Percentiles rank a stretch among this genome's conserved stretches.
Conservation (phyloP, 2,329 filamentous ascomycete genomes). For the Monosporascus sp. region DNA sequence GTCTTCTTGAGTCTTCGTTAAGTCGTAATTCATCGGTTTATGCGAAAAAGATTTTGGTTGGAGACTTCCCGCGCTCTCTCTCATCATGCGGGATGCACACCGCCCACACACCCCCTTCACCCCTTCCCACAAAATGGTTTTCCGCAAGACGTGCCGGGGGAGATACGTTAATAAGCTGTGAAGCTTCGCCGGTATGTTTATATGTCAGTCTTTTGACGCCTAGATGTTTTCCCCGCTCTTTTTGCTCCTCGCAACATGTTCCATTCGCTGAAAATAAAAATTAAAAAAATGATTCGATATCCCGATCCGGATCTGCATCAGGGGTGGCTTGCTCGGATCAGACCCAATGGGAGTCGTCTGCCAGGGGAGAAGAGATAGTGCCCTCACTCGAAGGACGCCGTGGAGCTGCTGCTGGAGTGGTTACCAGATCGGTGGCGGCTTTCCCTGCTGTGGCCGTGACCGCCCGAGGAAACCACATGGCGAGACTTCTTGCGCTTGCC, state of each 20-base stretch:
- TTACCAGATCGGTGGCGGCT: conserved; percentile 49
- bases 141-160: conserved; percentile 25
- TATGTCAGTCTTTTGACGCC: conserved; percentile 21
- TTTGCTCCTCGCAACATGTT: not conserved
- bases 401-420: conserved; percentile 60
- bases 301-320: not conserved
- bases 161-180: conserved; percentile 27
- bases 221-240: not conserved
- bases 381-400: conserved; percentile 52
- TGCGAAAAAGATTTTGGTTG: not conserved
- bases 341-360: not conserved
- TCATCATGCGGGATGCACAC: too few relatives aligned
- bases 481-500: conserved; percentile 50
- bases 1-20: not conserved
- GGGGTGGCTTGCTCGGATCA: not conserved
- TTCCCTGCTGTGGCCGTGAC: conserved; percentile 37
- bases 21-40: not conserved
- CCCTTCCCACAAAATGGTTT: conserved; percentile 7
- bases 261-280: not conserved
- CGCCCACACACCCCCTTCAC: too few relatives aligned
- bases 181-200: conserved; percentile 31
- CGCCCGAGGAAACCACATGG: conserved; percentile 34
- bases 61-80: too few relatives aligned
- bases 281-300: not conserved
- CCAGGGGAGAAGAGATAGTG: not conserved